These are phyloP conservation scores for Coprinopsis sp. DNA, from an alignment of 768 basidiomycete genomes.

Conservation along the genomic window DNA sequence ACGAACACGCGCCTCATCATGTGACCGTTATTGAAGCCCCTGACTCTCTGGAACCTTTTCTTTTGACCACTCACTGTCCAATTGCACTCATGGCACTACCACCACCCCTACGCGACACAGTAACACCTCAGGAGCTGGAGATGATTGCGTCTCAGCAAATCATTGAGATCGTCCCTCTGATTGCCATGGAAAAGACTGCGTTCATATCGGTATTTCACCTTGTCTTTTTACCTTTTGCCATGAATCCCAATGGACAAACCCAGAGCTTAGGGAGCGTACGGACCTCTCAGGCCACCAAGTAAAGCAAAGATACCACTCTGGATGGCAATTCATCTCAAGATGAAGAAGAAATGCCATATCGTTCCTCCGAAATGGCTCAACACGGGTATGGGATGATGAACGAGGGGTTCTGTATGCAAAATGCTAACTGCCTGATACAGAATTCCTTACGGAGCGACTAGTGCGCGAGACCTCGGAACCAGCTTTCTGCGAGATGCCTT, in stretches of 20 bases:
- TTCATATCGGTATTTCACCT: conserved; percentile 71
- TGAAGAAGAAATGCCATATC: conserved; percentile 93
- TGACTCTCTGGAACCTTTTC: conserved; percentile 5
- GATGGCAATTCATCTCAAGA: conserved; percentile 92
- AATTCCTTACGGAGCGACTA: conserved; percentile 74
- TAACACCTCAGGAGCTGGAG: conserved; percentile 14
- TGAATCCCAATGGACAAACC: conserved; percentile 14
- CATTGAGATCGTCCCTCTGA: conserved; percentile 82
- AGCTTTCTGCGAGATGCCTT: conserved; percentile 77
- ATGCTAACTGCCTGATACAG: conserved; percentile 32
- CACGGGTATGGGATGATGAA: conserved; percentile 52
- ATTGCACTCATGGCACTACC: conserved; percentile 67
- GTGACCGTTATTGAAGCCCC: conserved; percentile 3
- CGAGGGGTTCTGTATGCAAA: neutral
- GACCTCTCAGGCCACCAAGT: conserved; percentile 85
- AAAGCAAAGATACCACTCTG: conserved; percentile 88
- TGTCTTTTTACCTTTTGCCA: conserved; percentile 9
- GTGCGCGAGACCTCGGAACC: conserved; percentile 67
- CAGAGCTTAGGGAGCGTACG: conserved; percentile 74
- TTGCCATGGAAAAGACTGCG: conserved; percentile 86
- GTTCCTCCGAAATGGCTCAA: conserved; percentile 86
- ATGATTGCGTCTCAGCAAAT: conserved; percentile 72
- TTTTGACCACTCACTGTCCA: neutral
- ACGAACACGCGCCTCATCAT: conserved; percentile 21
- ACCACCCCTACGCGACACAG: conserved; percentile 45